These are phyloP conservation scores for Nicotiana tomentosiformis DNA, from an alignment of 257 asterid species.

Conservation along the genomic window DNA sequence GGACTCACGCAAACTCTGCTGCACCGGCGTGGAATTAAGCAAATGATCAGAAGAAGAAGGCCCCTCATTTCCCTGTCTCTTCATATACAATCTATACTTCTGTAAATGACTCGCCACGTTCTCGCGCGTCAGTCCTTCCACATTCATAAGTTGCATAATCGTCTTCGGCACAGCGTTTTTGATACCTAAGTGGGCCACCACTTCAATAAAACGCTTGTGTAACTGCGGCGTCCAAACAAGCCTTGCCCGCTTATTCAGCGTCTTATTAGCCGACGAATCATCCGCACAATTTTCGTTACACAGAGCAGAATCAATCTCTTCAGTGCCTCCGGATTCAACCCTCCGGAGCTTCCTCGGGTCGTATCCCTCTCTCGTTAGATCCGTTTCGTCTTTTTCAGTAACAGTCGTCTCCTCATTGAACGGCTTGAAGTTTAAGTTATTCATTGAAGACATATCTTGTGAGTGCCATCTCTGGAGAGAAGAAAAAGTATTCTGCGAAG, in stretches of 20 bases:
- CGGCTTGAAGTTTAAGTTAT: slow-evolving; percentile 31
- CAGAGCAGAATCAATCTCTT: slow-evolving; percentile 35
- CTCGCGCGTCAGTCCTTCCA: slow-evolving; percentile 86
- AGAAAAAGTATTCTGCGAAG: slow-evolving; percentile 58
- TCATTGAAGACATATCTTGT: slow-evolving; percentile 18
- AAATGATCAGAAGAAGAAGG: slow-evolving; percentile 73
- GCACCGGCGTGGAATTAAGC: slow-evolving; percentile 68
- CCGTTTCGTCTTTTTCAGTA: slow-evolving; percentile 32
- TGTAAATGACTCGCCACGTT: slow-evolving; percentile 94
- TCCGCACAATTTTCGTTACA: slow-evolving; percentile 35
- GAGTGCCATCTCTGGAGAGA: slow-evolving; percentile 38
- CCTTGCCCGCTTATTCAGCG: slow-evolving; percentile 60
- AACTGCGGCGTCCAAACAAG: slow-evolving; percentile 96
- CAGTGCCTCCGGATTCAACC: slow-evolving; percentile 25
- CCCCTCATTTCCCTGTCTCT: slow-evolving; percentile 49
- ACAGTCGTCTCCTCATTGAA: slow-evolving; percentile 18
- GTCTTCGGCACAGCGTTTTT: slow-evolving; percentile 86
- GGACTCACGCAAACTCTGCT: slow-evolving; percentile 70
- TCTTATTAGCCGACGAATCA: slow-evolving; percentile 52
- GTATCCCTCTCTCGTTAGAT: slow-evolving; percentile 46
- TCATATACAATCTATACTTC: slow-evolving; percentile 72
- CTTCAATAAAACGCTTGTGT: slow-evolving; percentile 87
- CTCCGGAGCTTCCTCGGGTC: slow-evolving; percentile 55
- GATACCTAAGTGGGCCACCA: slow-evolving; percentile 77
- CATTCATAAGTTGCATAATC: slow-evolving; percentile 93